These are phyloP conservation scores for Pelargonium exstipulatum DNA, from an alignment of 441 rosid species.

Conservation along the genomic window DNA sequence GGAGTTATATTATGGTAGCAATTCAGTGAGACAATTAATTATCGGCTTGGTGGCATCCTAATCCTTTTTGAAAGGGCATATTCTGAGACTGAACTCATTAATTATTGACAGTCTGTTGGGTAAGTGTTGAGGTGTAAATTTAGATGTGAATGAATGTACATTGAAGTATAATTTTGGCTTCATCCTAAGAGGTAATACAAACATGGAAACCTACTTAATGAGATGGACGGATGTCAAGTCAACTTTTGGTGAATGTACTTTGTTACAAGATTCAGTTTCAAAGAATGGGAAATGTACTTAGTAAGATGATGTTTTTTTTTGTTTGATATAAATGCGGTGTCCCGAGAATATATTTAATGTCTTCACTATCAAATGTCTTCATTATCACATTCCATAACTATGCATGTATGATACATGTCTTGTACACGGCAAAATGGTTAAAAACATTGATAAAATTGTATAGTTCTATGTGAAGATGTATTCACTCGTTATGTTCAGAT, in stretches of 20 bases:
- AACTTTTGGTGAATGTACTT: conserved; percentile 6
- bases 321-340: background rate
- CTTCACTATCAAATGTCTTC: background rate
- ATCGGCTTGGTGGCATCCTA: background rate
- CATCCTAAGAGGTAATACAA: background rate
- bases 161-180: background rate
- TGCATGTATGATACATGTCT: background rate
- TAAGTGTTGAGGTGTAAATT: background rate
- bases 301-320: background rate
- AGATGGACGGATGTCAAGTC: background rate
- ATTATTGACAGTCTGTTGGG: no score
- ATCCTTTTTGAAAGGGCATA: background rate
- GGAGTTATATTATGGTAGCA: background rate
- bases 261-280: background rate
- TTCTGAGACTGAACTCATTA: background rate
- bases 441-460: no score
- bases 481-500: no score
- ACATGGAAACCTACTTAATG: conserved; percentile 5
- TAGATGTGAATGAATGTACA: background rate
- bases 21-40: background rate
- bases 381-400: background rate
- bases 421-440: background rate
- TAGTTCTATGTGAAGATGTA: no score
- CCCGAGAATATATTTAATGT: background rate
- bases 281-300: conserved; percentile 5